Evolutionary conservation across 2,329 filamentous ascomycete genomes (phyloP).

Genomic region (Phaeoacremonium minimum): DNA sequence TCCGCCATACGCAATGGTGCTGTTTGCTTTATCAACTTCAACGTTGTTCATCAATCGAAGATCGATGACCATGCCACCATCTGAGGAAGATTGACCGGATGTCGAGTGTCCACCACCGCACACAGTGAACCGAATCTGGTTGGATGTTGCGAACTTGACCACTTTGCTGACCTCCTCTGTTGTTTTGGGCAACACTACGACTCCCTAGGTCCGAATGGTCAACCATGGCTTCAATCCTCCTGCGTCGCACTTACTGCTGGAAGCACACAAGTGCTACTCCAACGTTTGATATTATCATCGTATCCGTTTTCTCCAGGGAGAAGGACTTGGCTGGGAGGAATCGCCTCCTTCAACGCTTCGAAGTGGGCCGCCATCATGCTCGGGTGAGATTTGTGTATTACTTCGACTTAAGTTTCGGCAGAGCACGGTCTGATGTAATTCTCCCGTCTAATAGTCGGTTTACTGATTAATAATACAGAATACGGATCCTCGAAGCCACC

Average conservation of each 20-base stretch:
- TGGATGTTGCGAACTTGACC: constrained; percentile 35
- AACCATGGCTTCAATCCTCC: not conserved
- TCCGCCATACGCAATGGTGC: constrained; percentile 44
- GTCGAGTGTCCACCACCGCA: constrained; percentile 54
- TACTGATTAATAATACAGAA: too few relatives aligned
- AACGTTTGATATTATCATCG: constrained; percentile 26
- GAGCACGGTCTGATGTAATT: too few relatives aligned
- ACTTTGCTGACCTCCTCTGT: constrained; percentile 33
- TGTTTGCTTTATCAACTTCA: constrained; percentile 35
- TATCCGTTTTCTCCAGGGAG: constrained; percentile 16
- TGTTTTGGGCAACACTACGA: constrained; percentile 36
- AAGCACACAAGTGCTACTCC: constrained; percentile 30
- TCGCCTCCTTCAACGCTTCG: too few relatives aligned
- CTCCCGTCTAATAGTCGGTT: too few relatives aligned
- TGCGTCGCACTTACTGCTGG: constrained; percentile 16
- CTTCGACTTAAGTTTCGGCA: too few relatives aligned
- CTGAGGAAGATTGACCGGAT: constrained; percentile 41
- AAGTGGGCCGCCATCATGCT: too few relatives aligned
- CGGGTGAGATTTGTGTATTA: too few relatives aligned
- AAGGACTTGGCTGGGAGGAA: too few relatives aligned
- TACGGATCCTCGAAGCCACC: too few relatives aligned
- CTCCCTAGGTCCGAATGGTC: constrained; percentile 35
- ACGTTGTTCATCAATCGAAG: constrained; percentile 46
- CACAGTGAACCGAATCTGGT: constrained; percentile 45
- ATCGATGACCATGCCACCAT: constrained; percentile 52